Percentiles rank a stretch among this genome's conserved stretches.
Conservation (phyloP, 768 basidiomycete genomes). For the Lanmaoa pseudosensibilis region DNA sequence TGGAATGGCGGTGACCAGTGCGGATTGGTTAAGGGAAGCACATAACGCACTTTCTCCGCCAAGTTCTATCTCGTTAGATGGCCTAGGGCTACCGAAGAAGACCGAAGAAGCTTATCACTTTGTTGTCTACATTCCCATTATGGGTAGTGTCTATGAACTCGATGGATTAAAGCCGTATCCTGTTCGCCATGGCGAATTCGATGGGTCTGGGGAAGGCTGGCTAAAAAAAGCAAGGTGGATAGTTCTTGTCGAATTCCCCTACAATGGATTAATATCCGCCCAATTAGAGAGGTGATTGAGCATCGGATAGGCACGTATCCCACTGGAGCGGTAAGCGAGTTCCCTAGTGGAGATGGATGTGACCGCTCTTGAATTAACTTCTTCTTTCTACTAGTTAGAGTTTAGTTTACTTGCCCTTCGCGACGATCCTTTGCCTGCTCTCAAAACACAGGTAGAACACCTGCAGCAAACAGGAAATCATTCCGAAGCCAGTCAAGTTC, state of each 20-base stretch:
- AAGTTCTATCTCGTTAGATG: conserved; percentile 83
- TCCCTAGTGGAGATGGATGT: not conserved
- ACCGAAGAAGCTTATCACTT: conserved; percentile 94
- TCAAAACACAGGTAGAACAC: conserved; percentile 58
- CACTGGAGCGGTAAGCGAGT: conserved; percentile 68
- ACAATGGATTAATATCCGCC: conserved; percentile 20
- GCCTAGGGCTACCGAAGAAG: conserved; percentile 66
- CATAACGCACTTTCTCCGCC: conserved; percentile 95
- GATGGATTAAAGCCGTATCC: conserved; percentile 85
- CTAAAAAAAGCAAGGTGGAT: conserved; percentile 69
- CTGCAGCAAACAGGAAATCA: conserved; percentile 44
- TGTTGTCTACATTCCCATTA: conserved; percentile 85
- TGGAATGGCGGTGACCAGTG: conserved; percentile 77
- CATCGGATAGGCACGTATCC: conserved; percentile 90
- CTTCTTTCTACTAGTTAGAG: conserved; percentile 58
- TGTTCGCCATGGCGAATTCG: conserved; percentile 75
- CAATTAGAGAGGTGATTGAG: conserved; percentile 75
- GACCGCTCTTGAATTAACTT: conserved; percentile 8
- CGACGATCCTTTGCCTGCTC: conserved; percentile 71
- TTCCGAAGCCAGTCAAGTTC: conserved; percentile 50
- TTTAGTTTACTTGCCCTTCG: conserved; percentile 90
- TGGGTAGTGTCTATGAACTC: conserved; percentile 87
- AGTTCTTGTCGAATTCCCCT: conserved; percentile 5
- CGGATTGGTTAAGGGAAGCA: conserved; percentile 77
- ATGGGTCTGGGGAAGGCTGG: conserved; percentile 79